Base-by-base conservation (phyloP, 1,284 basidiomycete genomes). In the Malassezia brasiliensis region DNA sequence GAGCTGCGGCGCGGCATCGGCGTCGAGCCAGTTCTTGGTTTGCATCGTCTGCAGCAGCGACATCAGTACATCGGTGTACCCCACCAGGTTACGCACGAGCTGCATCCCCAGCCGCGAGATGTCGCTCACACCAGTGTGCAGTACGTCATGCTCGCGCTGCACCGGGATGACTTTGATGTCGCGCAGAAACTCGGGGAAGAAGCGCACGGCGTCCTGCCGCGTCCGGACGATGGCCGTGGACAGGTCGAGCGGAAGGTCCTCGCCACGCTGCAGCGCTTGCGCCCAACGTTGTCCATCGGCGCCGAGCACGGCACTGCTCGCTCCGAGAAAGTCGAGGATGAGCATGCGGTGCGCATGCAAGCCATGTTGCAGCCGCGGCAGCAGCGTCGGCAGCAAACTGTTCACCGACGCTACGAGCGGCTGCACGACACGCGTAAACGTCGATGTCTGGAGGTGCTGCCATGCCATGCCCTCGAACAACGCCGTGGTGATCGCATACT, bases 151-250 rank as follows among this genome's bases (percentile, higher is more conserved):
- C 11, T 64, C 68, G 34, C 66, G 59, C 53, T 65, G 64, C 17
- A 59, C 37, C 8, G 71, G 69, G 22, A 73, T 66, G 2, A 60
- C 59, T 58, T 69, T 67, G 55, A 74, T 52, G 25, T 70, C 68
- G n/a, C 69, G 64, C 54, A 74, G 62, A 41, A 70, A 64, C 30
- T 66, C 62, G 11, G 68, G 66, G 49, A 74, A 71, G 52, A 72
- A 62, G 28, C 62, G 56, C 41, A 69, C 60, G 2, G 68, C 66
- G 8, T 58, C 57, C 52, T 63, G 57, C 47, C 60, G 57, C 52
- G 58, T 45, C 46, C 58, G 56, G 28, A 55, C 48, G 10, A 61
- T 34, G 30, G 63, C 66, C 22, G 54, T 46, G 1, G 53, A 55
- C 37, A 61, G 57, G 10, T 52, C 58, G 17, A 56, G 50, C 20